These are phyloP conservation scores for Basidioascus undulatus DNA, from an alignment of 768 basidiomycete genomes.

Conservation along the genomic window DNA sequence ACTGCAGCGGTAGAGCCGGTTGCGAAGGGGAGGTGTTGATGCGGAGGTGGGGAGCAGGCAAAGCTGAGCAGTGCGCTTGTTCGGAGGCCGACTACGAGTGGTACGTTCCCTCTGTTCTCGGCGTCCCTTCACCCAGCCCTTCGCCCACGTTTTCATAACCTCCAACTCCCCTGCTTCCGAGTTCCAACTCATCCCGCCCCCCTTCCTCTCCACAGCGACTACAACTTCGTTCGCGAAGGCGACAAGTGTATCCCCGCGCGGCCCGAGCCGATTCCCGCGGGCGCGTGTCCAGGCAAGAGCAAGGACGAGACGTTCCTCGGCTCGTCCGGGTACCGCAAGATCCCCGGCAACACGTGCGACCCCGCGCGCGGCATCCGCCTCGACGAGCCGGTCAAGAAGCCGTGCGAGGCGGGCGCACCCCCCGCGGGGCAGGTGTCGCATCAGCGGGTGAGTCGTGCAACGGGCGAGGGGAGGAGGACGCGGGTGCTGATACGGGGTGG, in stretches of 20 bases:
- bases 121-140: background rate
- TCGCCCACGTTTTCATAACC: constrained; percentile 2
- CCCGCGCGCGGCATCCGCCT: constrained; percentile 33
- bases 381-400: constrained; percentile 44
- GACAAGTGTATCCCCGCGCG: constrained; percentile 55
- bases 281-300: constrained; percentile 31
- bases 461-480: no score
- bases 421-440: constrained; percentile 61
- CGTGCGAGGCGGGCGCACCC: constrained; percentile 28
- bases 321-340: constrained; percentile 73
- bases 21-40: no score
- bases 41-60: no score
- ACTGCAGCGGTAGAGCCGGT: no score
- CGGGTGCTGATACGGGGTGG: background rate
- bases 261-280: constrained; percentile 63
- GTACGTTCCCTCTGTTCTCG: constrained; percentile 22
- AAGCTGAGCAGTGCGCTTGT: constrained; percentile 65
- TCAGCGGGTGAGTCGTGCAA: constrained; percentile 34
- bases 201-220: constrained; percentile 33
- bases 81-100: constrained; percentile 81
- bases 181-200: background rate
- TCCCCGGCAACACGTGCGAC: constrained; percentile 76
- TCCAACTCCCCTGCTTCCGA: no score
- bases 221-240: constrained; percentile 56
- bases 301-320: constrained; percentile 46